A percentile compares a stretch with the other conserved stretches of the same genome.
These are phyloP conservation scores for Lenwebbia sp. DNA, from an alignment of 345 rosid species.

Conservation along the genomic window DNA sequence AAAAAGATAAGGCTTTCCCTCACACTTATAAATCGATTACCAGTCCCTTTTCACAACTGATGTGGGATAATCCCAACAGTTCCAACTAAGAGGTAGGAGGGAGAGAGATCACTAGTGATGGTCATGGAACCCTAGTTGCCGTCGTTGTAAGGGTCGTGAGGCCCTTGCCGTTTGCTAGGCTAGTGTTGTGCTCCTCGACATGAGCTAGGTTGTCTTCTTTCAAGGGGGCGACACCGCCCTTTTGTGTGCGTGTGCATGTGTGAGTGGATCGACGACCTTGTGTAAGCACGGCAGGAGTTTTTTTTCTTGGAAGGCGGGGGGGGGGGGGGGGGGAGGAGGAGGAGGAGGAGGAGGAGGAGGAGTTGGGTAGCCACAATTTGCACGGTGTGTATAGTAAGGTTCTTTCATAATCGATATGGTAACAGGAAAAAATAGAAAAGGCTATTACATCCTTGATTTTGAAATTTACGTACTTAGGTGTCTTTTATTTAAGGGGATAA, in stretches of 20 bases:
- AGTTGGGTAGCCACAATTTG: not conserved
- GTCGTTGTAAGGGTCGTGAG: not conserved
- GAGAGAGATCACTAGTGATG: not conserved
- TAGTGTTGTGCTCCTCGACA: not conserved
- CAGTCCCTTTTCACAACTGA: too few relatives aligned
- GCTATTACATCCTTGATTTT: not conserved
- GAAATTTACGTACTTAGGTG: not conserved
- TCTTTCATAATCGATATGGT: not conserved
- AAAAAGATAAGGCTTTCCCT: too few relatives aligned
- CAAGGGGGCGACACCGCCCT: not conserved
- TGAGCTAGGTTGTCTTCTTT: not conserved
- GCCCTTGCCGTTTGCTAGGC: not conserved
- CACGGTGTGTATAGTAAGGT: not conserved
- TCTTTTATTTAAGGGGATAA: not conserved
- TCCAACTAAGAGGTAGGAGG: not conserved
- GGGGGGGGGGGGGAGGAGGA: too few relatives aligned
- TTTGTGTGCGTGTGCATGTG: not conserved
- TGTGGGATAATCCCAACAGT: too few relatives aligned
- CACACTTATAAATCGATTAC: too few relatives aligned
- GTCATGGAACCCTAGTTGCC: not conserved
- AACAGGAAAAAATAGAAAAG: not conserved
- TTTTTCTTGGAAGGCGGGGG: too few relatives aligned
- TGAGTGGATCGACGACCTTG: not conserved
- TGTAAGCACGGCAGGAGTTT: not conserved
- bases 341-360: too few relatives aligned